Evolutionary conservation across 23 red algal species (phyloP).

Genomic region (Gracilaria vermiculophylla): DNA sequence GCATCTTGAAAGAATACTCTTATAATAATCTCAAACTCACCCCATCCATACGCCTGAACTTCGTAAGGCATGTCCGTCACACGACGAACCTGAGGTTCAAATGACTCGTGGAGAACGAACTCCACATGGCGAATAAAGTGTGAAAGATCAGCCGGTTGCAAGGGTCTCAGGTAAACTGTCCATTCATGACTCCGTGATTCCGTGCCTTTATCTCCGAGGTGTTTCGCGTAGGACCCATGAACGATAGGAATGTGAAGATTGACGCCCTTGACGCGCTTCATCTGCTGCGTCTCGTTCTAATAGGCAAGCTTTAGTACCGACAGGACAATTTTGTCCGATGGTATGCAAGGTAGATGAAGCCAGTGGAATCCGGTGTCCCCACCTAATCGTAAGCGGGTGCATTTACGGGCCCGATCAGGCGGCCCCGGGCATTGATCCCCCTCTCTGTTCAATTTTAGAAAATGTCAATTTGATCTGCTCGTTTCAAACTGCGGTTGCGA

Average conservation of each 20-base stretch:
- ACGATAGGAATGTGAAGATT: slow-evolving; percentile 73
- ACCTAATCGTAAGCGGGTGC: too few species aligned
- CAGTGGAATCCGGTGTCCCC: too few species aligned
- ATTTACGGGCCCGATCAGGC: too few species aligned
- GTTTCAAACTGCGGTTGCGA: too few species aligned
- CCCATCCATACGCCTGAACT: slow-evolving; percentile 93
- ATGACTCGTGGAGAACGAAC: slow-evolving; percentile 94
- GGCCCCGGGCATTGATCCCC: too few species aligned
- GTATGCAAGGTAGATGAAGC: too few species aligned
- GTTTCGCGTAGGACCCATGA: slow-evolving; percentile 71
- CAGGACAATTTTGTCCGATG: neutral
- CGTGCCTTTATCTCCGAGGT: slow-evolving; percentile 58
- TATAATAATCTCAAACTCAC: slow-evolving; percentile 94
- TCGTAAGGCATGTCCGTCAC: slow-evolving; percentile 90
- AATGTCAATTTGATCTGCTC: too few species aligned
- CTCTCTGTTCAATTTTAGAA: too few species aligned
- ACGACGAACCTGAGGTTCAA: slow-evolving; percentile 66
- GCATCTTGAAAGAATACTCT: slow-evolving; percentile 70
- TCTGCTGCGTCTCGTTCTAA: too few species aligned
- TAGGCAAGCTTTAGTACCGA: neutral
- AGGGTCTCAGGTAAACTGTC: slow-evolving; percentile 83
- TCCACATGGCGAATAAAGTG: slow-evolving; percentile 91
- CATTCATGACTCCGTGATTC: slow-evolving; percentile 82
- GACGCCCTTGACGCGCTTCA: slow-evolving; percentile 64
- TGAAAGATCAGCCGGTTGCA: slow-evolving; percentile 76